These are phyloP conservation scores for Macroventuria anomochaeta DNA, from an alignment of 2,329 filamentous ascomycete species.

Conservation along the genomic window DNA sequence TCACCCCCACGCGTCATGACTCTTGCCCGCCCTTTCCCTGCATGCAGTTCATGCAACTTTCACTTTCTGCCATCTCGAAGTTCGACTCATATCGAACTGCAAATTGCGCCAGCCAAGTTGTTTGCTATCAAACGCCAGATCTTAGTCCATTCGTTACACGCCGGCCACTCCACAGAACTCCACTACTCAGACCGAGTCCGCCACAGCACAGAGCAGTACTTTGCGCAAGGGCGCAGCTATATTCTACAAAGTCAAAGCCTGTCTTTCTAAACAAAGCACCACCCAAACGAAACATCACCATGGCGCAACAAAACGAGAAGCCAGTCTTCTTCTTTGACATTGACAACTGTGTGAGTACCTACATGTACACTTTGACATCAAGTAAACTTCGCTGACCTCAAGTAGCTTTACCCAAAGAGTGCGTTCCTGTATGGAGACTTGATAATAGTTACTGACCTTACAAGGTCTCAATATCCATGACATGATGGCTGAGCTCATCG, in stretches of 20 bases:
- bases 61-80: background rate
- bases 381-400: constrained; percentile 8
- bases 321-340: constrained; percentile 85
- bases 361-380: background rate
- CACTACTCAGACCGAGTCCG: background rate
- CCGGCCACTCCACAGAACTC: background rate
- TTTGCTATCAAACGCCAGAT: background rate
- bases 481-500: constrained; percentile 84
- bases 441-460: constrained; percentile 41
- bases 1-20: constrained; percentile 22
- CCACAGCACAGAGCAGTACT: background rate
- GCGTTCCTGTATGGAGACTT: constrained; percentile 36
- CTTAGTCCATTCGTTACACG: background rate
- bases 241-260: background rate
- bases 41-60: constrained; percentile 7
- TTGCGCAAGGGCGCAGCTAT: constrained; percentile 11
- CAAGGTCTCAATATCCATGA: constrained; percentile 79
- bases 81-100: background rate
- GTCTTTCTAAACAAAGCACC: background rate
- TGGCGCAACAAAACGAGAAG: constrained; percentile 46
- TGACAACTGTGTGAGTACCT: constrained; percentile 81
- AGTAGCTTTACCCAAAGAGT: constrained; percentile 83
- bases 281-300: constrained; percentile 12
- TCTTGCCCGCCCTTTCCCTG: constrained; percentile 5
- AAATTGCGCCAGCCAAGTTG: background rate